These are phyloP conservation scores for Penicillium manginii DNA, from an alignment of 495 filamentous ascomycete genomes.

Conservation along the genomic window DNA sequence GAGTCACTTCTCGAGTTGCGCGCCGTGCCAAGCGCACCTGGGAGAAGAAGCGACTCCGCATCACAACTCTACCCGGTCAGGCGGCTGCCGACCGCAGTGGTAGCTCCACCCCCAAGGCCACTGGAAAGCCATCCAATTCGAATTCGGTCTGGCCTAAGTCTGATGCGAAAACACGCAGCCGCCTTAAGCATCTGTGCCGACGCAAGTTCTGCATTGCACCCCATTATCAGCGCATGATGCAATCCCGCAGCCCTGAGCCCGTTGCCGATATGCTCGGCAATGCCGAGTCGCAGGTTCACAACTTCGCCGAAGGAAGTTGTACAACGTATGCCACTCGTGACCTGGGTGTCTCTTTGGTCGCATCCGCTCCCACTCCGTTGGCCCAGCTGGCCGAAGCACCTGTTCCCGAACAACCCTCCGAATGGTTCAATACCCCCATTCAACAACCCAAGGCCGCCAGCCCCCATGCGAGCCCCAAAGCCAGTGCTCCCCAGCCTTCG, in stretches of 20 bases:
- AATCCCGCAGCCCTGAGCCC: constrained; percentile 75
- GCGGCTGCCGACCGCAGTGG: constrained; percentile 51
- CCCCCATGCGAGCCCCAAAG: constrained; percentile 10
- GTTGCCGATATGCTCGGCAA: constrained; percentile 55
- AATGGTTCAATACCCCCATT: constrained; percentile 41
- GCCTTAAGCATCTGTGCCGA: constrained; percentile 83
- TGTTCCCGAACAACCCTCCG: constrained; percentile 21
- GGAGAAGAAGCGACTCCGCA: constrained; percentile 47
- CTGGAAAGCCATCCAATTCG: constrained; percentile 19
- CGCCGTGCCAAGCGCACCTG: constrained; percentile 84
- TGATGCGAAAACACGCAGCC: constrained; percentile 74
- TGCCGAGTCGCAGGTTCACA: constrained; percentile 24
- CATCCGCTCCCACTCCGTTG: constrained; percentile 74
- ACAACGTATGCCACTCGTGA: constrained; percentile 69
- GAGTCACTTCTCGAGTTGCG: constrained; percentile 86
- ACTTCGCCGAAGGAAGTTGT: constrained; percentile 30
- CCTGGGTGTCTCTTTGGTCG: constrained; percentile 80
- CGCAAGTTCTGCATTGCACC: constrained; percentile 69
- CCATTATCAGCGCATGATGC: constrained; percentile 71
- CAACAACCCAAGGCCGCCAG: constrained; percentile 6
- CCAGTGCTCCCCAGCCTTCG: constrained; percentile 10
- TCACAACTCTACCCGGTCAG: constrained; percentile 11
- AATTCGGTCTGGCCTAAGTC: constrained; percentile 76
- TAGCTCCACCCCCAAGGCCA: constrained; percentile 63
- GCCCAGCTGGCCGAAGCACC: constrained; percentile 59